phyloP scores from a whole-genome alignment of 768 basidiomycete species.

The Chalciporus chontae region DNA sequence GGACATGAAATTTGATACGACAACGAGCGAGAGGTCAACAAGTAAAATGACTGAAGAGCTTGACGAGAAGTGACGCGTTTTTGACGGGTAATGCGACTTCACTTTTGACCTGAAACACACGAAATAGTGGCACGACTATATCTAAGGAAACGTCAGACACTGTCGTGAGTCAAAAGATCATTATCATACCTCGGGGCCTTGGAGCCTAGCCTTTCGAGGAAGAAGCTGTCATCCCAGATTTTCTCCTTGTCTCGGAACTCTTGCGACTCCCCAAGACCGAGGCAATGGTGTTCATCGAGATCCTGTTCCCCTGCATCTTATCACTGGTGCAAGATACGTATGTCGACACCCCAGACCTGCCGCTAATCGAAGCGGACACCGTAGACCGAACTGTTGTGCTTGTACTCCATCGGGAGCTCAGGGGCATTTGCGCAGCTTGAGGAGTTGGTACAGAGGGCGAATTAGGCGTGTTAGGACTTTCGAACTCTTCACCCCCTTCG shows the following conservation, averaged over 20 bases:
- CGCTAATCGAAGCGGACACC: constrained; percentile 24
- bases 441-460: constrained; percentile 12
- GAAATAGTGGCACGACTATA: too few relatives aligned
- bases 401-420: constrained; percentile 30
- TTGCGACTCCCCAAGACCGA: constrained; percentile 25
- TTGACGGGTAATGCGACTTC: neutral
- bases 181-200: constrained; percentile 3
- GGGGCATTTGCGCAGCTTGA: constrained; percentile 18
- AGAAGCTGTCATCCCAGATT: constrained; percentile 23
- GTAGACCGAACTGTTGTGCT: constrained; percentile 28
- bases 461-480: neutral
- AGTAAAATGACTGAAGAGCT: neutral
- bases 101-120: neutral
- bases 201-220: constrained; percentile 22
- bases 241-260: constrained; percentile 26
- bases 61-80: neutral
- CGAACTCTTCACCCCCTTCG: constrained; percentile 8
- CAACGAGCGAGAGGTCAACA: neutral
- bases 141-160: constrained; percentile 6
- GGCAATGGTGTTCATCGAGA: constrained; percentile 26
- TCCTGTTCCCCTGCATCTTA: constrained; percentile 20
- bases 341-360: constrained; percentile 25
- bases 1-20: constrained; percentile 4
- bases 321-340: constrained; percentile 29
- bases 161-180: too few relatives aligned